A percentile compares a stretch with the other conserved stretches of the same genome.
These are phyloP conservation scores for Termitomyces titanicus DNA, from an alignment of 768 basidiomycete genomes.

Conservation along the genomic window DNA sequence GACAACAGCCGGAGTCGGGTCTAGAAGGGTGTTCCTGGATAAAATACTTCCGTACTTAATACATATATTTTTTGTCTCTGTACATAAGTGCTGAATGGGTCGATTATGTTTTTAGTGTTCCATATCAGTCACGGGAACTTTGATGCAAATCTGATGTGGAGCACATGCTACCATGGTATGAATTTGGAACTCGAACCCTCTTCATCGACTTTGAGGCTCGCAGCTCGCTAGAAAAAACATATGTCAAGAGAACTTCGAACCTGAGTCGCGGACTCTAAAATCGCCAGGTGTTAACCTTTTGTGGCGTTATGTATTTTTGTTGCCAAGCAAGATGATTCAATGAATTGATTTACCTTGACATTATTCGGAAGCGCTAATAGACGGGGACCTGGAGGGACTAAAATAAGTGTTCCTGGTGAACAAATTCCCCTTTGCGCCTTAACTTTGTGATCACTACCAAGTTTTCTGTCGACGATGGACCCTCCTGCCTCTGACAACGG, in stretches of 20 bases:
- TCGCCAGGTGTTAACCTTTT: neutral
- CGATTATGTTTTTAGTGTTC: too few species aligned
- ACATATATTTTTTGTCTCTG: too few species aligned
- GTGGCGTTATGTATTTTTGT: neutral
- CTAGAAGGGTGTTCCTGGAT: neutral
- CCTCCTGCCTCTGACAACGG: constrained; percentile 1
- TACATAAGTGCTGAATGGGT: too few species aligned
- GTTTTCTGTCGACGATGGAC: constrained; percentile 4
- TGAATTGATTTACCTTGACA: constrained; percentile 5
- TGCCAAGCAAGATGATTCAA: neutral
- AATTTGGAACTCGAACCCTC: too few species aligned
- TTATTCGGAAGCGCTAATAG: constrained; percentile 3
- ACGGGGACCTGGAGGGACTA: neutral
- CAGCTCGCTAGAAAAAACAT: too few species aligned
- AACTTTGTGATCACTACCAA: constrained; percentile 1
- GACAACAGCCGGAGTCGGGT: neutral
- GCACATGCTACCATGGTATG: too few species aligned
- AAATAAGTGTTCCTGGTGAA: neutral
- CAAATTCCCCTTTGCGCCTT: neutral
- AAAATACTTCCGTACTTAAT: neutral
- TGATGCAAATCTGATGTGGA: too few species aligned
- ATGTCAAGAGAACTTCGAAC: too few species aligned
- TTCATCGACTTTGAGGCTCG: too few species aligned
- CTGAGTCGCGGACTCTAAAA: neutral
- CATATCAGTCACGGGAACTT: too few species aligned